phyloP scores from a whole-genome alignment of 139 green algal genomes.

The Trebouxia sp. region DNA sequence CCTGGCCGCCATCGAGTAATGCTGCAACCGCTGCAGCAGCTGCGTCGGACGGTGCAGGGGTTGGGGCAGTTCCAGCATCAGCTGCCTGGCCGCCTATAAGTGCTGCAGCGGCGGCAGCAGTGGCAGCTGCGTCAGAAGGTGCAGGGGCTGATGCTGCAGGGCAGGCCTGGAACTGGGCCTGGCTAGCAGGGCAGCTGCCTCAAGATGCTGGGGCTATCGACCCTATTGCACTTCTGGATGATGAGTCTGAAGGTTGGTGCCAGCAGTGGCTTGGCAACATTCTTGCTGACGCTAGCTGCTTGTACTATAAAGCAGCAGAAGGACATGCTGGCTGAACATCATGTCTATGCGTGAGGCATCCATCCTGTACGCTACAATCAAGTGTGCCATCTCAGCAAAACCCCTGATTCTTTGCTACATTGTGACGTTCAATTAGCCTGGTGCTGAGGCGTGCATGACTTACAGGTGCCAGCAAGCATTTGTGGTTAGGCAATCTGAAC shows the following conservation, averaged over 20 bases:
- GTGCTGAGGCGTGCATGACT: too few species aligned
- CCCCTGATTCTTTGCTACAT: too few species aligned
- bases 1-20: background rate
- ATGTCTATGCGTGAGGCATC: too few species aligned
- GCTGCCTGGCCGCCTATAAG: background rate
- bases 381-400: too few species aligned
- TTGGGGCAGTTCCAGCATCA: too few species aligned
- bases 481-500: slow-evolving; percentile 88
- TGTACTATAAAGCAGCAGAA: background rate
- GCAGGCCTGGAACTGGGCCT: slow-evolving; percentile 21
- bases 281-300: too few species aligned
- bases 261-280: too few species aligned
- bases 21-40: background rate
- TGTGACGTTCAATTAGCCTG: too few species aligned
- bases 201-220: background rate
- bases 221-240: background rate
- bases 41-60: background rate
- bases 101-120: background rate
- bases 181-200: background rate
- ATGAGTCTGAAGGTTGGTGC: slow-evolving; percentile 11
- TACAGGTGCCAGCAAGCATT: slow-evolving; percentile 48
- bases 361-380: too few species aligned
- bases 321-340: background rate
- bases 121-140: background rate
- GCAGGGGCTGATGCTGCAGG: slow-evolving; percentile 5